Conservation (phyloP, 2,329 filamentous ascomycete genomes). For the Penicillium sp. region DNA sequence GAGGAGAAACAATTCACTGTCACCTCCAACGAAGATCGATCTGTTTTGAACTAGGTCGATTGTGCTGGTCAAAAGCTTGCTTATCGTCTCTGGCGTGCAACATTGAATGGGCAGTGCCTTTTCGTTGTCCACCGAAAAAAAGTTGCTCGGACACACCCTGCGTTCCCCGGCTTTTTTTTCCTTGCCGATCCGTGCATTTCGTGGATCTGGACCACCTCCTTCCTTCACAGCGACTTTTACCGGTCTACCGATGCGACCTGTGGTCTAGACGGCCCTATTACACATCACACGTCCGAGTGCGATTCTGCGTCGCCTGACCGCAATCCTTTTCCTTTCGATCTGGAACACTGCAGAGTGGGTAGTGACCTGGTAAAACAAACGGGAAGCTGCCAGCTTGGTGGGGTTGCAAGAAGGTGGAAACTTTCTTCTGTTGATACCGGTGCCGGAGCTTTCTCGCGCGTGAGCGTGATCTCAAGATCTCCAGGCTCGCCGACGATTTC, state of each 20-base stretch:
- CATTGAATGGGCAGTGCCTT: too few relatives aligned
- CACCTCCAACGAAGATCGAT: too few relatives aligned
- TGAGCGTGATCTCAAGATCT: constrained; percentile 18
- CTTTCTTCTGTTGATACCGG: constrained; percentile 22
- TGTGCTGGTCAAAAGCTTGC: too few relatives aligned
- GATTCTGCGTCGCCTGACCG: background rate
- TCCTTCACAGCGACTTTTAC: constrained; percentile 4
- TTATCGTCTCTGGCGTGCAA: background rate
- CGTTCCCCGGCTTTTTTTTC: background rate
- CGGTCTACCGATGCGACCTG: constrained; percentile 24
- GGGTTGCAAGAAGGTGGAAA: constrained; percentile 28
- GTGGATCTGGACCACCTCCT: constrained; percentile 1
- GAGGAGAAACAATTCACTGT: too few relatives aligned
- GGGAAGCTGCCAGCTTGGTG: constrained; percentile 25
- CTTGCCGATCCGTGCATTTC: background rate
- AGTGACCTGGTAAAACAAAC: constrained; percentile 19
- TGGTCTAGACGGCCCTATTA: constrained; percentile 18
- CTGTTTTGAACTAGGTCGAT: too few relatives aligned
- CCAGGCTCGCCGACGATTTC: constrained; percentile 20
- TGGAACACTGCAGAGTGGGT: constrained; percentile 17
- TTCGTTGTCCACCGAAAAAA: too few relatives aligned
- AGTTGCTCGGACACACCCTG: too few relatives aligned
- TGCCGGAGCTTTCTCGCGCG: constrained; percentile 25
- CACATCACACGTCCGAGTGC: constrained; percentile 2
- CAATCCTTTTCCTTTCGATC: background rate